Percentiles rank a stretch among this genome's conserved stretches.
Conservation (phyloP, 768 basidiomycete species). For the Leucocoprinus birnbaumii region DNA sequence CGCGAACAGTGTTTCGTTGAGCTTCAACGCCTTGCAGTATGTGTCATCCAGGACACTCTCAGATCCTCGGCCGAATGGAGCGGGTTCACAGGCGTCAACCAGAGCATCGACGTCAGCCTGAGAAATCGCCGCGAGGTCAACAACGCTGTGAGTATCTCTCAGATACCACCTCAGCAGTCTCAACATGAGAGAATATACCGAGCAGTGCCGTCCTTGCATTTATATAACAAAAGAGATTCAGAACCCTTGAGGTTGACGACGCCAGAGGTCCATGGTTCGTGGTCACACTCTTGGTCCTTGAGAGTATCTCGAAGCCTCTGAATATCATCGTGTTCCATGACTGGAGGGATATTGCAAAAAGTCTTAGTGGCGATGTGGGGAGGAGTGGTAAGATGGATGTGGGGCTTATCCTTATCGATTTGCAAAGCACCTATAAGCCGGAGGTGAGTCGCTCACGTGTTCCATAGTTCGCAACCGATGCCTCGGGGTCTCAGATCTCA, state of each 20-base stretch:
- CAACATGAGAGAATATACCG: background rate
- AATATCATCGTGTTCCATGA: background rate
- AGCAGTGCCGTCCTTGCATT: background rate
- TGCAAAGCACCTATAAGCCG: no score
- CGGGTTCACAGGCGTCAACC: constrained; percentile 20
- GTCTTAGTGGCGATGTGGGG: no score
- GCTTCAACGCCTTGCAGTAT: constrained; percentile 23
- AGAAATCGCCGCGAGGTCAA: background rate
- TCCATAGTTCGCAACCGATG: no score
- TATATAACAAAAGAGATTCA: background rate
- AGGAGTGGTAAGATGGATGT: no score
- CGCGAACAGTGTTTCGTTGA: constrained; percentile 17
- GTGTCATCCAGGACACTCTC: constrained; percentile 24
- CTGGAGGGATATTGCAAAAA: no score
- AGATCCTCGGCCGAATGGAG: constrained; percentile 20
- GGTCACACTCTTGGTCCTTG: background rate
- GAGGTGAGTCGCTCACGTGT: no score
- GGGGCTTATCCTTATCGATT: no score
- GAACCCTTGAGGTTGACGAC: background rate
- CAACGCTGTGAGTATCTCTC: background rate
- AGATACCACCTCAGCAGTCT: background rate
- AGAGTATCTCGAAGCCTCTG: background rate
- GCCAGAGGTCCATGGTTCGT: background rate
- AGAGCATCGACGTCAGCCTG: constrained; percentile 13
- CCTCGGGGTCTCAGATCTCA: no score